Evolutionary conservation across 1,139 yeast species (phyloP), one percentile per base, ranked within the genome.

Genomic region (Geotrichum reessii): DNA sequence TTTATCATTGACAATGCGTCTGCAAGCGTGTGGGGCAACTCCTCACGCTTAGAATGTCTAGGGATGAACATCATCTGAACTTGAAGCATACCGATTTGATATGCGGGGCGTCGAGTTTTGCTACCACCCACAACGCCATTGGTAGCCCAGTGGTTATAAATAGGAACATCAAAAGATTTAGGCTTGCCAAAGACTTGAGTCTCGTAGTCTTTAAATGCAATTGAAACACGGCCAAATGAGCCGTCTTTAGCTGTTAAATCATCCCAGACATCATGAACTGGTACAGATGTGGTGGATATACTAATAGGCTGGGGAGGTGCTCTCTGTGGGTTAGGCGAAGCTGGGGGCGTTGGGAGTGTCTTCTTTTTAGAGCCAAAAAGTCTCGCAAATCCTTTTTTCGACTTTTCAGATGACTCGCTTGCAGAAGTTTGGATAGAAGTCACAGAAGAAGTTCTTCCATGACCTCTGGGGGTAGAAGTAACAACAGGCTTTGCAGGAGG

Each of bases 61-160:
- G 87, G 87, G 53, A 91, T 75, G 68, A 77, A 92, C 68, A 92
- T 75, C 86, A 88, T 82, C 64, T 84, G 83, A 19, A 86, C 80
- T 64, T 84, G 84, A 60, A 90, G 71, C 58, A 79, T 78, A 14
- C 86, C 95, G 64, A 87, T 78, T 55, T 78, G 74, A 69, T 85
- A 84, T 1, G 95, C 89, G 48, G 76, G 73, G 62, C 59, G 58
- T 74, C 71, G 69, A 31, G 60, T 49, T 47, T 47, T 40, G 17
- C 44, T 37, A 37, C 44, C 44, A 8, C 44, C 44, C n/a, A 17
- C 5, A 37, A 37, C 9, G 44, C 44, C 44, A 37, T 5, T 70
- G 17, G 76, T 75, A 57, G 84, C 87, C 96, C 96, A 90, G 71
- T 88, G 95, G 68, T 89, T 90, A 70, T 81, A 81, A 67, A 93